A percentile compares a stretch with the other conserved stretches of the same genome.
Evolutionary conservation across 345 rosid species (phyloP).

Genomic region (Abelmoschus esculentus): DNA sequence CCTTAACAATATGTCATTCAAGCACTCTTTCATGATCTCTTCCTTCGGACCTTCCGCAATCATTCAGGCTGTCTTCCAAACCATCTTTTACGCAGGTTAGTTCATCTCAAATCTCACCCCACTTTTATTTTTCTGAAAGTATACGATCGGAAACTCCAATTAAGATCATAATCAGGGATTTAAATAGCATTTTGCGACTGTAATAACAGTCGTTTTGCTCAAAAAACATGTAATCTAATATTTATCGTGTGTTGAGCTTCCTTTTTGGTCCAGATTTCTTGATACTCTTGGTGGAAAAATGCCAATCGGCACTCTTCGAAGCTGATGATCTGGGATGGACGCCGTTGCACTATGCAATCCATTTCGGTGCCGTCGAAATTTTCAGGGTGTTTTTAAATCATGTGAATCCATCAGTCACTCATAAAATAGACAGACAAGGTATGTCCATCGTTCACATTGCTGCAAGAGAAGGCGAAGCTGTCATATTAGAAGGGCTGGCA

Average conservation of each 20-base stretch:
- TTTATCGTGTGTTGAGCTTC: neutral
- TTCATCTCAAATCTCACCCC: neutral
- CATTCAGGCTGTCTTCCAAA: neutral
- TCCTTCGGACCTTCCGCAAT: neutral
- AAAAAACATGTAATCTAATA: too few species aligned
- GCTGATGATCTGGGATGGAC: constrained; percentile 18
- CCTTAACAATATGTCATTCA: neutral
- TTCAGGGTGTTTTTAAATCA: neutral
- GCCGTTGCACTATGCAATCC: constrained; percentile 30
- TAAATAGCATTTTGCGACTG: too few species aligned
- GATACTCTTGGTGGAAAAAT: constrained; percentile 12
- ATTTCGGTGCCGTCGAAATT: constrained; percentile 16
- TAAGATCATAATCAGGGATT: too few species aligned
- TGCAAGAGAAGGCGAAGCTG: too few species aligned
- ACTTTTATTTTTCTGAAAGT: too few species aligned
- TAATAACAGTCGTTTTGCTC: too few species aligned
- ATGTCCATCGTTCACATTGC: too few species aligned
- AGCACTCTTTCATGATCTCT: neutral
- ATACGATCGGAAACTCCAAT: too few species aligned
- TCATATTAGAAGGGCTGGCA: too few species aligned
- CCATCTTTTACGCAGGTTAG: neutral
- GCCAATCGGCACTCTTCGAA: constrained; percentile 10
- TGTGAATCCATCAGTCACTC: constrained; percentile 5
- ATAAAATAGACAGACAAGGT: too few species aligned
- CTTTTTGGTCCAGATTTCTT: constrained; percentile 12